Evolutionary conservation across 495 filamentous ascomycete genomes (phyloP).

Genomic region (Neurospora terricola): DNA sequence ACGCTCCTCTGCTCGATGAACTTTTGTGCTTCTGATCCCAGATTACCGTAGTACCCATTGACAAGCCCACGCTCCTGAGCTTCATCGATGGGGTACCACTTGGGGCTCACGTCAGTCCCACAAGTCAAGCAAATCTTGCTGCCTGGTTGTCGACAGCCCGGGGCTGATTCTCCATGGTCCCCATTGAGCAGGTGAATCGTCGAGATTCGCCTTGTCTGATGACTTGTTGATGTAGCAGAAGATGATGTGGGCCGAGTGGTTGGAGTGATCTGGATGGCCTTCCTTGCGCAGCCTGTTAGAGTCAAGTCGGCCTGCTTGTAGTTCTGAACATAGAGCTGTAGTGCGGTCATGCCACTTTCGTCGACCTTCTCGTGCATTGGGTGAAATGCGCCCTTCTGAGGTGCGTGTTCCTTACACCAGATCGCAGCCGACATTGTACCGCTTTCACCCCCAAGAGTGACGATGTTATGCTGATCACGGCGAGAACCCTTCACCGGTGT

Average conservation of each 20-base stretch:
- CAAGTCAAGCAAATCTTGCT: conserved; percentile 47
- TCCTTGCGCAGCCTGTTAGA: conserved; percentile 82
- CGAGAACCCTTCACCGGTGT: conserved; percentile 81
- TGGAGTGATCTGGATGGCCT: conserved; percentile 48
- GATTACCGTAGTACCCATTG: conserved; percentile 30
- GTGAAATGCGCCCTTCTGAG: conserved; percentile 60
- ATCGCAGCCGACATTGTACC: conserved; percentile 69
- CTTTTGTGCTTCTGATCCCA: conserved; percentile 32
- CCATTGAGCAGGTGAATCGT: conserved; percentile 21
- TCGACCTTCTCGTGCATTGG: conserved; percentile 63
- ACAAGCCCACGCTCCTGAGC: conserved; percentile 29
- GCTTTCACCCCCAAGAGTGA: conserved; percentile 64
- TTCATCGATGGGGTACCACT: conserved; percentile 46
- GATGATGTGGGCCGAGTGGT: conserved; percentile 15
- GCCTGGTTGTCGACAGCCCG: conserved; percentile 16
- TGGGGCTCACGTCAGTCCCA: conserved; percentile 48
- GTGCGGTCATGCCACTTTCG: conserved; percentile 52
- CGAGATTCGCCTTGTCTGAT: conserved; percentile 30
- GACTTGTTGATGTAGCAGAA: conserved; percentile 24
- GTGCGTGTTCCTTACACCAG: conserved; percentile 81
- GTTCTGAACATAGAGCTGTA: conserved; percentile 75
- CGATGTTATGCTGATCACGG: conserved; percentile 60
- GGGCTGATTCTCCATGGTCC: conserved; percentile 7
- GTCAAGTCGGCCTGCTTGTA: conserved; percentile 93
- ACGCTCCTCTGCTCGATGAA: conserved; percentile 41